A percentile compares a stretch with the other conserved stretches of the same genome.
phyloP scores from a whole-genome alignment of 768 basidiomycete genomes.

The Calocera viscosa region DNA sequence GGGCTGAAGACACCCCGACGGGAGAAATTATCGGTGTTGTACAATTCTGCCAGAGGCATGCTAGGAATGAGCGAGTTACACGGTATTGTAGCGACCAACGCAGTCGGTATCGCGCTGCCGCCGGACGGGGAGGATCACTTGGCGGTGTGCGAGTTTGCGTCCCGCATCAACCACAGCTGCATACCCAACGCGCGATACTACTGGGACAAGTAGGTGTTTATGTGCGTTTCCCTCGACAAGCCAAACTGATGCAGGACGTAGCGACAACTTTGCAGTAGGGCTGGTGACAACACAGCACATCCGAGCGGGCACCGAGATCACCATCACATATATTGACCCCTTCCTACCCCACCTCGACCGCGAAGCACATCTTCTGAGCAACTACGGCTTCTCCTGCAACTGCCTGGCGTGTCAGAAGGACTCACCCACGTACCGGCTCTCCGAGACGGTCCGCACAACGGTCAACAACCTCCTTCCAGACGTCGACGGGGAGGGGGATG shows the following conservation, averaged over 20 bases:
- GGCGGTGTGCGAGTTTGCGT: slow-evolving; percentile 3
- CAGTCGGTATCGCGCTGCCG: slow-evolving; percentile 4
- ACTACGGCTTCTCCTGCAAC: slow-evolving; percentile 11
- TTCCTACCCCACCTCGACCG: slow-evolving; percentile 3
- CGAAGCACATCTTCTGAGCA: slow-evolving; percentile 1
- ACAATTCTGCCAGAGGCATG: background rate
- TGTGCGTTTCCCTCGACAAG: background rate
- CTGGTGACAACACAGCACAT: slow-evolving; percentile 12
- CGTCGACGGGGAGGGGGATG: slow-evolving; percentile 1
- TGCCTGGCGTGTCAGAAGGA: slow-evolving; percentile 8
- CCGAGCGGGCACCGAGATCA: slow-evolving; percentile 11
- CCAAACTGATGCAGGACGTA: background rate
- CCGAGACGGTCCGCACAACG: background rate
- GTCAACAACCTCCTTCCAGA: background rate
- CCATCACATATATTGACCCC: slow-evolving; percentile 13
- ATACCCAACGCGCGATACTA: slow-evolving; percentile 10
- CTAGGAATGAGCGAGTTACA: slow-evolving; percentile 8
- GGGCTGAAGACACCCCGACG: background rate
- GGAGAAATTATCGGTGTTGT: background rate
- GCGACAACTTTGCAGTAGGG: slow-evolving; percentile 2
- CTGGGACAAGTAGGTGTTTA: slow-evolving; percentile 8
- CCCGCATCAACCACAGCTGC: slow-evolving; percentile 14
- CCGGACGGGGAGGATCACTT: slow-evolving; percentile 7
- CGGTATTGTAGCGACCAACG: background rate
- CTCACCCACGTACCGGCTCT: background rate